phyloP scores from a whole-genome alignment of 169 alveolate genomes.

The Plasmodium billcollinsi region DNA sequence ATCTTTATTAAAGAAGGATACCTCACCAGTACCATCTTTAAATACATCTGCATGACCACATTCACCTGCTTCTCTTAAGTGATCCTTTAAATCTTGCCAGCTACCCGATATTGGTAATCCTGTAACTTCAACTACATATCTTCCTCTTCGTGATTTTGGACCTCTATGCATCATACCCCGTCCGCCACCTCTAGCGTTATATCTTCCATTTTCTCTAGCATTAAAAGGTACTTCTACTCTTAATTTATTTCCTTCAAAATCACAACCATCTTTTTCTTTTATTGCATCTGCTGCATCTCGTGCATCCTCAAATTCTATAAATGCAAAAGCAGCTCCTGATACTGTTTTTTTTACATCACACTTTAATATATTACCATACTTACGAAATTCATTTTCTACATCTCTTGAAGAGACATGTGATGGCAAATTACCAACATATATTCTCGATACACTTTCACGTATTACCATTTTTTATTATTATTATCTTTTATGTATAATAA shows the following conservation, averaged over 20 bases:
- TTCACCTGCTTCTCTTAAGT: slow-evolving; percentile 91
- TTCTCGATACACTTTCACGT: slow-evolving; percentile 81
- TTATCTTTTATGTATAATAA: neutral
- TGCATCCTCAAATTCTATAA: slow-evolving; percentile 88
- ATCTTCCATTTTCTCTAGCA: slow-evolving; percentile 79
- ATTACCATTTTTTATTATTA: slow-evolving; percentile 48
- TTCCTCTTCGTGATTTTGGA: slow-evolving; percentile 60
- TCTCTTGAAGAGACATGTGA: slow-evolving; percentile 86
- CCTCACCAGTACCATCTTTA: slow-evolving; percentile 92
- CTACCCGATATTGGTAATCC: slow-evolving; percentile 88
- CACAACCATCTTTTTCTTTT: slow-evolving; percentile 87
- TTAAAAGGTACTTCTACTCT: slow-evolving; percentile 89
- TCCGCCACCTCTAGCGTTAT: slow-evolving; percentile 53
- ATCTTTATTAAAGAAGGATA: slow-evolving; percentile 86
- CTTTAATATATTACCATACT: slow-evolving; percentile 84
- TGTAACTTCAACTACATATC: slow-evolving; percentile 80
- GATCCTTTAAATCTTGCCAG: slow-evolving; percentile 93
- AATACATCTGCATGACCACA: slow-evolving; percentile 93
- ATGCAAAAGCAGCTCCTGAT: slow-evolving; percentile 87
- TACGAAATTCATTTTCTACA: slow-evolving; percentile 87
- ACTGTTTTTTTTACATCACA: slow-evolving; percentile 88
- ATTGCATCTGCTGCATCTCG: slow-evolving; percentile 92
- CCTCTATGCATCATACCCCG: slow-evolving; percentile 72
- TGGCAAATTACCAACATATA: slow-evolving; percentile 90
- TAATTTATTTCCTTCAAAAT: slow-evolving; percentile 84